Conservation (phyloP, 306 rosid species). For the Rubus parviflorus region DNA sequence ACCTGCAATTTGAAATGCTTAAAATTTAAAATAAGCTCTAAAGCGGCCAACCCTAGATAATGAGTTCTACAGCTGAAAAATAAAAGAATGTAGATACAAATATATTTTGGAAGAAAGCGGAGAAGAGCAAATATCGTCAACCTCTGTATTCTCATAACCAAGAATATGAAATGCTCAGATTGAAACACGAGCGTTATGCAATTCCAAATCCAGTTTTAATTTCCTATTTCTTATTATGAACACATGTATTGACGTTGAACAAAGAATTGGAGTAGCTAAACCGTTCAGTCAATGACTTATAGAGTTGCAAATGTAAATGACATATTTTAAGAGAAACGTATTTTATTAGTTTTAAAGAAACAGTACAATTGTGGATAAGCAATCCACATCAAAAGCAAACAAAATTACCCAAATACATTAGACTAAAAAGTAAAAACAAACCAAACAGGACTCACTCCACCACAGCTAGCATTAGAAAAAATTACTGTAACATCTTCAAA, state of each 20-base stretch:
- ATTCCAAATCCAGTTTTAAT: not conserved
- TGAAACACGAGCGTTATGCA: not conserved
- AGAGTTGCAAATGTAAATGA: not conserved
- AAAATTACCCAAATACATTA: not conserved
- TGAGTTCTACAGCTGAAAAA: not conserved
- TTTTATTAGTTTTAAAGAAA: not conserved
- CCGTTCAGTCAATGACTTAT: not conserved
- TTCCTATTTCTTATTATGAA: not conserved
- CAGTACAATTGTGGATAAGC: not conserved
- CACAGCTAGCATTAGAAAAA: not conserved
- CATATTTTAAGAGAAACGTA: not conserved
- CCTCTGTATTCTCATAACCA: constrained; percentile 2
- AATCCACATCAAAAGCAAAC: not conserved
- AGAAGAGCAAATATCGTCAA: not conserved
- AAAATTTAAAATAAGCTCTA: constrained; percentile 23
- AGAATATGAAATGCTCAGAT: not conserved
- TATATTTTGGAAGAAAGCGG: not conserved
- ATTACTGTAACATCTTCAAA: not conserved
- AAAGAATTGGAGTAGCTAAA: not conserved
- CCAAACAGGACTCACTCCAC: not conserved
- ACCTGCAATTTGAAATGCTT: constrained; percentile 60
- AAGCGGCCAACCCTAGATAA: not conserved
- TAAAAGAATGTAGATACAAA: not conserved
- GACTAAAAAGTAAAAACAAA: not conserved
- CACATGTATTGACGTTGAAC: not conserved